Evolutionary conservation across 1,284 basidiomycete genomes (phyloP).

Genomic region (Thecaphora frezii): DNA sequence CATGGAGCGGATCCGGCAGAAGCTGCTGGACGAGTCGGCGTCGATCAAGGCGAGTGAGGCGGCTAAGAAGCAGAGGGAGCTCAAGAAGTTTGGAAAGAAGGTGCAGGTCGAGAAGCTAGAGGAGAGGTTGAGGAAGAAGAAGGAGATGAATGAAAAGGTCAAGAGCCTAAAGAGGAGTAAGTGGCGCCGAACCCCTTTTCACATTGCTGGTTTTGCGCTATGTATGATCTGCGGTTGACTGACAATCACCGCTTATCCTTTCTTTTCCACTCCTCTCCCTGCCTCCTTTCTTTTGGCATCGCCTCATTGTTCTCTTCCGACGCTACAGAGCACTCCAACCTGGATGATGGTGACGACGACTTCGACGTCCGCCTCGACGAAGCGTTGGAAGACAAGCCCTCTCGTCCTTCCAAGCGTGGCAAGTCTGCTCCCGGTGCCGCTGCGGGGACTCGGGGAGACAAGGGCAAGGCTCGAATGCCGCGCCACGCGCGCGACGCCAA

Average conservation of each 20-base stretch:
- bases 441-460: background rate
- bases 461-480: slow-evolving; percentile 44
- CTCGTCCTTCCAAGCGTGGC: slow-evolving; percentile 3
- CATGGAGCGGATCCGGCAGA: slow-evolving; percentile 94
- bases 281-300: slow-evolving; percentile 23
- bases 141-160: slow-evolving; percentile 70
- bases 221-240: too few species aligned
- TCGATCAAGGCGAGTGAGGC: slow-evolving; percentile 88
- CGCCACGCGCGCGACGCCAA: slow-evolving; percentile 46
- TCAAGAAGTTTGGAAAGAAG: slow-evolving; percentile 98
- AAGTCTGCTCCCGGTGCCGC: background rate
- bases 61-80: slow-evolving; percentile 85
- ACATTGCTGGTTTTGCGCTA: too few species aligned
- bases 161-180: slow-evolving; percentile 66
- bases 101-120: slow-evolving; percentile 84
- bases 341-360: slow-evolving; percentile 64
- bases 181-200: background rate
- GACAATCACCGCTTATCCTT: too few species aligned
- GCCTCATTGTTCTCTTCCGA: slow-evolving; percentile 64
- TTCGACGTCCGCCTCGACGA: slow-evolving; percentile 73
- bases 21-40: slow-evolving; percentile 83
- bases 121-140: slow-evolving; percentile 74
- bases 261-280: slow-evolving; percentile 20
- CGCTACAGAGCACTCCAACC: slow-evolving; percentile 43
- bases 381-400: slow-evolving; percentile 45